Evolutionary conservation across 805 yeast genomes (phyloP).

Genomic region (Dipodascus albidus): DNA sequence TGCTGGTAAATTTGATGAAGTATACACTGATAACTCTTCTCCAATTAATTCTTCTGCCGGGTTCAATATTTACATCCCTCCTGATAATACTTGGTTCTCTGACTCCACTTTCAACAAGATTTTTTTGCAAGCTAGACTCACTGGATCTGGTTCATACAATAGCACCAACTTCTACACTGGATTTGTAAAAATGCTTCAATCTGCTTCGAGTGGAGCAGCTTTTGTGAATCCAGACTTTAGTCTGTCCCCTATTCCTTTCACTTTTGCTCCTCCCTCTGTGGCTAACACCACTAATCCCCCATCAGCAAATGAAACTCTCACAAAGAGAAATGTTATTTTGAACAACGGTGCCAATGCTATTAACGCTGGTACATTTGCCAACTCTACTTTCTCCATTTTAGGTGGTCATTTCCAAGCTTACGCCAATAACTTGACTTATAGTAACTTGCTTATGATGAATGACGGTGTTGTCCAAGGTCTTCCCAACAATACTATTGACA

Average conservation of each 20-base stretch:
- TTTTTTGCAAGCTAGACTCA: conserved; percentile 10
- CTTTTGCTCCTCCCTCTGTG: conserved; percentile 5
- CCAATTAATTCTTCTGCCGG: conserved; percentile 8
- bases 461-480: conserved; percentile 18
- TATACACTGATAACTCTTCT: conserved; percentile 4
- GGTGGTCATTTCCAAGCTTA: conserved; percentile 46
- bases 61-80: conserved; percentile 16
- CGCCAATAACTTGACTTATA: conserved; percentile 20
- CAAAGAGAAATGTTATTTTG: conserved; percentile 8
- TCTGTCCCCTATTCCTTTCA: conserved; percentile 12
- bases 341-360: conserved; percentile 16
- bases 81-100: conserved; percentile 14
- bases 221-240: conserved; percentile 1
- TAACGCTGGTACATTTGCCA: conserved; percentile 31
- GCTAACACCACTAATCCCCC: conserved; percentile 3
- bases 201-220: conserved; percentile 5
- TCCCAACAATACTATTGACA: conserved; percentile 8
- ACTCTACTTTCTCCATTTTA: conserved; percentile 39
- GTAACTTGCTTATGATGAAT: conserved; percentile 22
- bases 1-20: conserved; percentile 14
- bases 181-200: conserved; percentile 25
- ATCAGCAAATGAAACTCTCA: conserved; percentile 12
- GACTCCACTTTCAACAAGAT: conserved; percentile 6
- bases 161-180: conserved; percentile 20
- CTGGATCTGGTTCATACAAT: conserved; percentile 6